Evolutionary conservation across 352 stramenopile genomes (phyloP), one percentile per base, ranked within the genome.

Genomic region (Stephanocyclus meneghinianus): DNA sequence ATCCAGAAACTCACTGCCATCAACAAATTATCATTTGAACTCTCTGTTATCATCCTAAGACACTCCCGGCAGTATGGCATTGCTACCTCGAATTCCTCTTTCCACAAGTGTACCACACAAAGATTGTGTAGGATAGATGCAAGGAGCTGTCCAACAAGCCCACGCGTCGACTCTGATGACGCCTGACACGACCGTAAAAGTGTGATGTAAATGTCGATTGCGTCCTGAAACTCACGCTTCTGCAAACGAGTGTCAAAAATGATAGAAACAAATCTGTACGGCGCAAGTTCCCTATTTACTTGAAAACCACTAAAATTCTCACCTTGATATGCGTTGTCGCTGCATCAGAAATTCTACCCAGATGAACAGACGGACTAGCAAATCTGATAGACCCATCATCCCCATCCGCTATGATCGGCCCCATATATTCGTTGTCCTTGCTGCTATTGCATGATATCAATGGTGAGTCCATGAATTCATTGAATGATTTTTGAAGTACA

Each of bases 71-170:
- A 70, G 63, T 35, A 80, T 35, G 53, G 56, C 42, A 80, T 50
- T 1, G 73, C 73, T 50, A 47, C 29, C 35, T 80, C 73, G 40
- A 69, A 75, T 53, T 80, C 73, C 59, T 80, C 37, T 51, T 74
- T 68, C 73, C 73, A 80, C 15, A 80, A 55, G 26, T 80, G 65
- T 35, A 80, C 37, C 40, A 80, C 56, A 42, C 73, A 47, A 42
- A 80, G 57, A 60, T 80, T 80, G 11, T 80, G 73, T 37, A 80
- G 56, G 29, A 64, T 80, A 26, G 73, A 80, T 51, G 73, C 73
- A 32, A 75, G 56, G 16, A 80, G 53, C 45, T 71, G 73, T 30
- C 62, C 73, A 30, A 80, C 65, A 21, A 80, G 64, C 57, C 63
- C 71, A 61, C 64, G 11, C 45, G 55, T 78, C 29, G 71, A 32